These are phyloP conservation scores for Moesziomyces parantarcticus DNA, from an alignment of 1,284 basidiomycete genomes.

Conservation along the genomic window DNA sequence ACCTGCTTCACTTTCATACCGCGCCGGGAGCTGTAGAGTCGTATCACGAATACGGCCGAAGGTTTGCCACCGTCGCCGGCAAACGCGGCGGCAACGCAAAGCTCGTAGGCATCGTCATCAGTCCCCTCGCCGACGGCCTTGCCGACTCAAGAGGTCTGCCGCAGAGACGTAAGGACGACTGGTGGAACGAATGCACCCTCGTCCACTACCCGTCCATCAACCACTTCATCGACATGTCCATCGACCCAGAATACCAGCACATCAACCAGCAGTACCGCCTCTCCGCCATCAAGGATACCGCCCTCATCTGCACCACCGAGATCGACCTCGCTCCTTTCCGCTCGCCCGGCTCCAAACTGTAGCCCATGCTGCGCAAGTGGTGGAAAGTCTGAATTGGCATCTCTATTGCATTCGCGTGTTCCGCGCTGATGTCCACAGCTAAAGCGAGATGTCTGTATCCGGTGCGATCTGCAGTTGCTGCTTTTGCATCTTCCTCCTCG, in stretches of 20 bases:
- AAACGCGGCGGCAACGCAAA: conserved; percentile 48
- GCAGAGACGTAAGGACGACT: conserved; percentile 13
- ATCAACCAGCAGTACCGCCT: conserved; percentile 47
- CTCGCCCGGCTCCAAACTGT: conserved; percentile 17
- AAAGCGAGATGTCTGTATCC: conserved; percentile 11
- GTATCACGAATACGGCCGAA: conserved; percentile 49
- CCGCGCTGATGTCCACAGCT: not conserved
- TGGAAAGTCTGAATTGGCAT: not conserved
- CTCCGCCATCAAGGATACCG: conserved; percentile 42
- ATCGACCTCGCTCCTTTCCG: conserved; percentile 18
- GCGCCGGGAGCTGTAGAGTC: conserved; percentile 17
- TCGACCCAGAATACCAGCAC: conserved; percentile 46
- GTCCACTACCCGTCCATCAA: conserved; percentile 52
- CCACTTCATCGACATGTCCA: conserved; percentile 53
- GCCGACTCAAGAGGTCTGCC: conserved; percentile 18
- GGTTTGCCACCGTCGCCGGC: conserved; percentile 37
- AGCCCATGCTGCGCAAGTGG: not conserved
- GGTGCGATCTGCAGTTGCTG: conserved; percentile 13
- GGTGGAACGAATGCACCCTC: conserved; percentile 51
- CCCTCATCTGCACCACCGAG: conserved; percentile 46
- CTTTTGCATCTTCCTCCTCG: conserved; percentile 18
- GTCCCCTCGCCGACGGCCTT: conserved; percentile 13
- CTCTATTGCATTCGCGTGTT: too few species aligned
- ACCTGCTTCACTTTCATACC: conserved; percentile 45
- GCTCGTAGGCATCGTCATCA: conserved; percentile 45